Evolutionary conservation across 257 asterid genomes (phyloP).

Genomic region (Ehretia macrophylla): DNA sequence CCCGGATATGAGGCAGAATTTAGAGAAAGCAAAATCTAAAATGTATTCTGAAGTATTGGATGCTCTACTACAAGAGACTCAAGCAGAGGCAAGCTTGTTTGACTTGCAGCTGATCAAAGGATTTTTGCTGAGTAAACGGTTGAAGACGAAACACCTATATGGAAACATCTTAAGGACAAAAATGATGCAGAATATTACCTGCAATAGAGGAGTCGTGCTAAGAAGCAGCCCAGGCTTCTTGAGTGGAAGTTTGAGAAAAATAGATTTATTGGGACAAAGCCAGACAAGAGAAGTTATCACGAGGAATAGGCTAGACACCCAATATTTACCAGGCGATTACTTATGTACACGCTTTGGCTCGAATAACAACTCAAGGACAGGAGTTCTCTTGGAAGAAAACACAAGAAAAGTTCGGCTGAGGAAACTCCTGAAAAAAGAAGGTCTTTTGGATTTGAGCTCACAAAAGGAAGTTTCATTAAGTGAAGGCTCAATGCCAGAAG

Average conservation of each 20-base stretch:
- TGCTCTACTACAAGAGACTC: conserved; percentile 34
- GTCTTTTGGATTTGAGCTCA: too few species aligned
- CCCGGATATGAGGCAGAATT: conserved; percentile 6
- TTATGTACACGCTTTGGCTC: conserved; percentile 7
- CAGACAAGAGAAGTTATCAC: not conserved
- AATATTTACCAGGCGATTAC: conserved; percentile 4
- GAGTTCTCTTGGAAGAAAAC: conserved; percentile 20
- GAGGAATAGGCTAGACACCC: not conserved
- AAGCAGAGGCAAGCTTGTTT: conserved; percentile 29
- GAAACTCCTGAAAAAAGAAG: too few species aligned
- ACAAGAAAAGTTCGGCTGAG: conserved; percentile 11
- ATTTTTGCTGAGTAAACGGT: not conserved
- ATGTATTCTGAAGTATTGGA: conserved; percentile 18
- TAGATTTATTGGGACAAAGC: not conserved
- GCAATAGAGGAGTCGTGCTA: conserved; percentile 7
- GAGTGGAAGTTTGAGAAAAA: not conserved
- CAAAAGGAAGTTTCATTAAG: not conserved
- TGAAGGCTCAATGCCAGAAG: conserved; percentile 9
- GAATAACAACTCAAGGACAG: conserved; percentile 22
- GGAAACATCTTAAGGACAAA: not conserved
- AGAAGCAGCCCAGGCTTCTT: conserved; percentile 6
- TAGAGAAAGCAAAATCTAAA: conserved; percentile 11
- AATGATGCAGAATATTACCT: not conserved
- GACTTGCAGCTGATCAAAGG: conserved; percentile 21
- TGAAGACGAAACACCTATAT: not conserved